A percentile compares a stretch with the other conserved stretches of the same genome.
Evolutionary conservation across 306 rosid genomes (phyloP).

Genomic region (Gleditsia sinensis): DNA sequence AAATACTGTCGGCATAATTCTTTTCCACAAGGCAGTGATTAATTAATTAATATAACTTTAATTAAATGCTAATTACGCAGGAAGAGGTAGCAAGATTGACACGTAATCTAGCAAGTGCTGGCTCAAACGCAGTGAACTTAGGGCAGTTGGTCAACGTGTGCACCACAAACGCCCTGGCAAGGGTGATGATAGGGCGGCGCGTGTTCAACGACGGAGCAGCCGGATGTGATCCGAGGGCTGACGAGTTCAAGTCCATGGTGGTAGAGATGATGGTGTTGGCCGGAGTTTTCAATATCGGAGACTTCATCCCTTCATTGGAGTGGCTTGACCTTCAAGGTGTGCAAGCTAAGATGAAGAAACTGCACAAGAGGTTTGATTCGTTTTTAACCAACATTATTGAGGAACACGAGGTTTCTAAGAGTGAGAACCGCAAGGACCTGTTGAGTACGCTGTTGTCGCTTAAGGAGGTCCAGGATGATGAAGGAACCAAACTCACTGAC

Average conservation of each 20-base stretch:
- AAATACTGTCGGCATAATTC: no score
- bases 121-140: constrained; percentile 44
- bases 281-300: constrained; percentile 70
- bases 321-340: constrained; percentile 74
- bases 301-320: constrained; percentile 66
- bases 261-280: constrained; percentile 67
- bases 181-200: constrained; percentile 65
- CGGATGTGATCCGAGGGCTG: constrained; percentile 45
- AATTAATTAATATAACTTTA: no score
- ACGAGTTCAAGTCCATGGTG: constrained; percentile 75
- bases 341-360: constrained; percentile 54
- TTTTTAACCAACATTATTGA: constrained; percentile 56
- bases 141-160: constrained; percentile 63
- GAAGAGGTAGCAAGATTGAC: constrained; percentile 63
- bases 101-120: constrained; percentile 43
- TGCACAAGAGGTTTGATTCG: constrained; percentile 63
- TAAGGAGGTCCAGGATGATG: constrained; percentile 44
- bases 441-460: constrained; percentile 54
- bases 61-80: constrained; percentile 46
- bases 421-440: constrained; percentile 48
- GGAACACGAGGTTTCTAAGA: constrained; percentile 45
- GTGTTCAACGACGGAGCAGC: constrained; percentile 54
- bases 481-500: constrained; percentile 46
- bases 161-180: constrained; percentile 61
- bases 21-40: no score